Evolutionary conservation across 2,329 filamentous ascomycete species (phyloP), one percentile per base, ranked within the genome.

Genomic region (Colletotrichum sp.): DNA sequence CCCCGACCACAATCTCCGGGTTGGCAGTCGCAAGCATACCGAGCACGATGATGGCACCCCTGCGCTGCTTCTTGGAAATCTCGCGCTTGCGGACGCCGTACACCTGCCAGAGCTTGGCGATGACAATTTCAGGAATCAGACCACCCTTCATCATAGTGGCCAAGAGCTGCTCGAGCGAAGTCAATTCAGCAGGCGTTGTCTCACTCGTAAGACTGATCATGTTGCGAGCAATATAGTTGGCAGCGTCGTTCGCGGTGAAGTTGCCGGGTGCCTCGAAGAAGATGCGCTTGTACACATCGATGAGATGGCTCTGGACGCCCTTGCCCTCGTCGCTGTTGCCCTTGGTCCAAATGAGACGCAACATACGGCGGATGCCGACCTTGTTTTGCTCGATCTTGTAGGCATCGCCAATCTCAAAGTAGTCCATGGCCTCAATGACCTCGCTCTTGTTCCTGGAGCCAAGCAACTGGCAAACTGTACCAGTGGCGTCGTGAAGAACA

Each of bases 181-280:
- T 99, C 71, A 99, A 88, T 83, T 99, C 97, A 1, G 98, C 97
- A 1, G 96, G 95, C 0, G 96, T 98, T 2, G 96, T 96, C 32
- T 96, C 96, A 84, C 98, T 99, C 0, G 97, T 99, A 81, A 99
- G 87, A 89, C 96, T 98, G 85, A 99, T 99, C 96, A 99, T 99
- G 85, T 99, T 99, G 77, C 96, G 93, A 30, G 96, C 96, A 81
- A 99, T 94, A 83, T 98, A 99, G 84, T 98, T 98, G 64, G 97
- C 96, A 4, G 96, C 93, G 82, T 98, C 96, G 79, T 98, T 98
- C 34, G 93, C 88, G 75, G 91, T 95, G 86, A 98, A 98, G 6
- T 93, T 93, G 76, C 96, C 95, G 0, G 97, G 97, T 0, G 98
- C 96, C 82, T 98, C 95, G 81, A 99, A 99, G 86, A 99, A 99